These are phyloP conservation scores for Diddensiella caesifluorescens DNA, from an alignment of 805 yeast species.

Conservation along the genomic window DNA sequence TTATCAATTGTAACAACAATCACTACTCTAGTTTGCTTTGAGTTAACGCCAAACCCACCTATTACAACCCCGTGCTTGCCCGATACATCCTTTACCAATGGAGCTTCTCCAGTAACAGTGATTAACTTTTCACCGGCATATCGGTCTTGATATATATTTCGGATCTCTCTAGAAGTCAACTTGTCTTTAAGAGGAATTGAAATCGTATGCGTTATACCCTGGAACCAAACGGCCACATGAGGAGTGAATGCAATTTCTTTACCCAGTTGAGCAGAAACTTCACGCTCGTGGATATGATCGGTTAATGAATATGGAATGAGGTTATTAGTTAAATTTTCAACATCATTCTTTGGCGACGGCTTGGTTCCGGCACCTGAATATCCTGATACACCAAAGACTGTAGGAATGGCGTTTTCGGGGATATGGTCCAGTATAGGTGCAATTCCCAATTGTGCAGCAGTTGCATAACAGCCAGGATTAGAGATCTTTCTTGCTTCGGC, in stretches of 20 bases:
- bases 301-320: slow-evolving; percentile 93
- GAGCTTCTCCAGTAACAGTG: slow-evolving; percentile 85
- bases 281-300: slow-evolving; percentile 95
- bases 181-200: slow-evolving; percentile 70
- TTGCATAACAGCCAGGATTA: slow-evolving; percentile 99
- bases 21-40: slow-evolving; percentile 84
- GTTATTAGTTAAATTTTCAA: slow-evolving; percentile 67
- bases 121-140: slow-evolving; percentile 83
- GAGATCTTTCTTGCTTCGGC: slow-evolving; percentile 75
- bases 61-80: slow-evolving; percentile 93
- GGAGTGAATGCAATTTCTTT: slow-evolving; percentile 83
- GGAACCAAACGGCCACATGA: slow-evolving; percentile 99
- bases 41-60: slow-evolving; percentile 94
- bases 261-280: slow-evolving; percentile 78
- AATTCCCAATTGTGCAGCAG: slow-evolving; percentile 91
- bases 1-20: slow-evolving; percentile 94
- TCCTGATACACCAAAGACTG: slow-evolving; percentile 93
- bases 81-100: slow-evolving; percentile 82
- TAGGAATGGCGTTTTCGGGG: slow-evolving; percentile 60
- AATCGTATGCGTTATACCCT: slow-evolving; percentile 91
- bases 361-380: slow-evolving; percentile 99
- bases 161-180: slow-evolving; percentile 73
- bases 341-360: slow-evolving; percentile 93
- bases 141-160: slow-evolving; percentile 80
- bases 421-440: slow-evolving; percentile 69